Base-by-base conservation (phyloP, 805 yeast species). In the Clavispora fructus region DNA sequence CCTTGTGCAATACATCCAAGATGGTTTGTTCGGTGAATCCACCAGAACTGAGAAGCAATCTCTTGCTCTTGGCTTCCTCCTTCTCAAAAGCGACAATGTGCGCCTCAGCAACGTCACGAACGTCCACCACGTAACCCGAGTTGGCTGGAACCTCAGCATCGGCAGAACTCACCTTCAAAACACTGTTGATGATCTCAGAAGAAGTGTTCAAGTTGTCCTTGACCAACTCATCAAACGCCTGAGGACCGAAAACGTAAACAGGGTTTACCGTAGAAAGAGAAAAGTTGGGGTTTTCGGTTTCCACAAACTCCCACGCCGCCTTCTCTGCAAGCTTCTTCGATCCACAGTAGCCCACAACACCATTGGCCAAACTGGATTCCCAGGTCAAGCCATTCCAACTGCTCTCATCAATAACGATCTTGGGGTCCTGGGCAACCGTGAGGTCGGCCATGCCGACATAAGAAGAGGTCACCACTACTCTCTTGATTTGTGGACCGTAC, bases 311-410 rank as follows among this genome's bases (percentile, higher is more conserved):
- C 79, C 86, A 78, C 2, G 80, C 76, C n/a, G 49, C 49, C 33
- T 46, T 25, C 35, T 49, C 52, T 1, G 52, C 52, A 30, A 43
- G 39, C n/a, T 28, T 46, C 27, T 46, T 46, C 4, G 42, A 40
- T 8, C 40, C 49, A 16, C 39, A 40, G 47, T 49, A 45, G 5
- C 45, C 45, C 10, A 10, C 40, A 19, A 32, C 29, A 9, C 38
- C 12, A 35, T 46, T 45, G 25, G 41, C 42, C 40, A 44, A n/a
- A n/a, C 59, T 58, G 48, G 72, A 71, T 41, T 75, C 79, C 72
- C 75, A 74, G 16, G 78, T 69, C 28, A 77, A 65, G 35, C 74
- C 76, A 48, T 80, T 79, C 80, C 83, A 79, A 23, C 70, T 62
- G 11, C 27, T 30, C 26, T 46, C 52, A 17, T 33, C 42, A 19